phyloP scores from a whole-genome alignment of 2,329 filamentous ascomycete species.

The Ophiosphaerella korrae region DNA sequence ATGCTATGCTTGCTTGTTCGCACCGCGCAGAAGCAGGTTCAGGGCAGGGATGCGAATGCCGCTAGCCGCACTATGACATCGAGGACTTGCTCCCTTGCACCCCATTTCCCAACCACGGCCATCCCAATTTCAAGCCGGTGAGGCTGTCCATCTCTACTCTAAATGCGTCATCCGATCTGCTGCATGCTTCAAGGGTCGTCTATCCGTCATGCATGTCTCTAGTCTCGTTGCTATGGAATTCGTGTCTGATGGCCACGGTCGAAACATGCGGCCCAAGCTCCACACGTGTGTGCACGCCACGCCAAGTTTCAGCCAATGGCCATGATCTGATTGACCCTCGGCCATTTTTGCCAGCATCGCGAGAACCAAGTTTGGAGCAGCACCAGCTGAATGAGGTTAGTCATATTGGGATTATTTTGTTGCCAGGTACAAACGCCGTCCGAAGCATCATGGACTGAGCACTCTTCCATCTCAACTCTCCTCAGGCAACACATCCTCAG shows the following conservation, averaged over 20 bases:
- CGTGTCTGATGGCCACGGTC: neutral
- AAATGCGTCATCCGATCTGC: too few species aligned
- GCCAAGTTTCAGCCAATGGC: neutral
- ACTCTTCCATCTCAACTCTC: slow-evolving; percentile 13
- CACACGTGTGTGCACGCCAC: neutral
- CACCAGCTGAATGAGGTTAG: neutral
- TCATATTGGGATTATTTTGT: neutral
- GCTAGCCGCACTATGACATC: slow-evolving; percentile 12
- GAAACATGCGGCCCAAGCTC: slow-evolving; percentile 6
- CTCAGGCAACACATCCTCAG: slow-evolving; percentile 34
- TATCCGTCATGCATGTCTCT: neutral
- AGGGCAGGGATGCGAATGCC: slow-evolving; percentile 17
- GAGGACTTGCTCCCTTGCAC: neutral
- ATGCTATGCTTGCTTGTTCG: slow-evolving; percentile 17
- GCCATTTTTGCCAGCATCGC: neutral
- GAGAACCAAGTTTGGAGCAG: neutral
- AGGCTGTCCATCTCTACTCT: neutral
- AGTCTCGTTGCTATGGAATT: slow-evolving; percentile 4
- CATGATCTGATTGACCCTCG: neutral
- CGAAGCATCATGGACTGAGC: neutral
- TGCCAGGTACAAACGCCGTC: neutral
- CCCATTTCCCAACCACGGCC: neutral
- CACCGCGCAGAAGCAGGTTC: neutral
- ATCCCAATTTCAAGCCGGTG: neutral
- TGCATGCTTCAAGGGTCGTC: neutral